Percentiles rank a stretch among this genome's conserved stretches.
Conservation (phyloP, 192 early-diverging fungal genomes). For the Funneliformis mosseae region DNA sequence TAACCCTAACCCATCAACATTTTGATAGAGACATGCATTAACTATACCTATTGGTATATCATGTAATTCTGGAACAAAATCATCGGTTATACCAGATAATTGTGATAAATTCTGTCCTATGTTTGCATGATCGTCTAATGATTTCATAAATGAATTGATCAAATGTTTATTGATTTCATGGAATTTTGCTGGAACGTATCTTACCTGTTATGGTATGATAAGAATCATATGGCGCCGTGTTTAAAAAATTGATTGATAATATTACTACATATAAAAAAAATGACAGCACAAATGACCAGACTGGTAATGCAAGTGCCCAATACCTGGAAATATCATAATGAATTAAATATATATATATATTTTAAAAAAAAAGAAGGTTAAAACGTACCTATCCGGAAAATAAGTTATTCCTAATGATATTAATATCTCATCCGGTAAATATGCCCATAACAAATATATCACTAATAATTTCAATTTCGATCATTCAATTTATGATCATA, state of each 20-base stretch:
- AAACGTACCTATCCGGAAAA: slow-evolving; percentile 71
- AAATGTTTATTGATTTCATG: not conserved
- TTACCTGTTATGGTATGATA: slow-evolving; percentile 74
- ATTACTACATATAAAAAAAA: slow-evolving; percentile 76
- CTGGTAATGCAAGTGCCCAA: slow-evolving; percentile 82
- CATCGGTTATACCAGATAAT: slow-evolving; percentile 47
- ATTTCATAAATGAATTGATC: not conserved
- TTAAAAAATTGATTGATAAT: slow-evolving; percentile 76
- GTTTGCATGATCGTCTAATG: slow-evolving; percentile 58
- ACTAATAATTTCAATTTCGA: slow-evolving; percentile 34
- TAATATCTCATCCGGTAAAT: slow-evolving; percentile 76
- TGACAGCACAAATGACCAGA: slow-evolving; percentile 74
- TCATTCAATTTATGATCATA: slow-evolving; percentile 17
- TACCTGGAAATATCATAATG: slow-evolving; percentile 46
- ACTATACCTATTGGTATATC: slow-evolving; percentile 73
- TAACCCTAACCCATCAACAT: slow-evolving; percentile 40
- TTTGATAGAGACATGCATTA: slow-evolving; percentile 70
- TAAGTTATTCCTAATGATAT: slow-evolving; percentile 76
- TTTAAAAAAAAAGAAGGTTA: not conserved
- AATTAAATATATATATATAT: not conserved
- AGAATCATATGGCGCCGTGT: slow-evolving; percentile 75
- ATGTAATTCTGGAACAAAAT: slow-evolving; percentile 63
- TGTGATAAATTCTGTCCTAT: slow-evolving; percentile 44
- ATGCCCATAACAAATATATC: slow-evolving; percentile 82
- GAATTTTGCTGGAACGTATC: slow-evolving; percentile 25